A percentile compares a stretch with the other conserved stretches of the same genome.
Evolutionary conservation across 2,329 filamentous ascomycete genomes (phyloP).

Genomic region (Penicillium fuscoglaucum): DNA sequence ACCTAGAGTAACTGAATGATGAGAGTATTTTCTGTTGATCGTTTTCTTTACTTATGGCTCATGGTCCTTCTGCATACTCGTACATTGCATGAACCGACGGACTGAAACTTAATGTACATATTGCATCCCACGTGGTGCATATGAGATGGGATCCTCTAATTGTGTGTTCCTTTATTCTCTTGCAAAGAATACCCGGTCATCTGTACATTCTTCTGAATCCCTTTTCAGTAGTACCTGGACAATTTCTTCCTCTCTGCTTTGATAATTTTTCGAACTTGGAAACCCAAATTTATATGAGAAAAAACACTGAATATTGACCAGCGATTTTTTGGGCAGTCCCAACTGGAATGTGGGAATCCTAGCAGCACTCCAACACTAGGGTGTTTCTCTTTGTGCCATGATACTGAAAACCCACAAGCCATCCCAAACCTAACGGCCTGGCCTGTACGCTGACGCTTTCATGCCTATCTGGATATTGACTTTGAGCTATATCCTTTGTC

Average conservation of each 20-base stretch:
- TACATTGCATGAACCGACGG: not conserved
- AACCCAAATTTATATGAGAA: not conserved
- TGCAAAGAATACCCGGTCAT: not conserved
- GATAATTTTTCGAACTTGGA: not conserved
- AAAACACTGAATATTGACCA: not conserved
- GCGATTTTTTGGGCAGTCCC: not conserved
- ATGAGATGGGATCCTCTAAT: too few species aligned
- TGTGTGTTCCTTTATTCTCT: not conserved
- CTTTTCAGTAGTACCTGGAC: not conserved
- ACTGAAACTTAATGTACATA: not conserved
- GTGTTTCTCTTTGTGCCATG: not conserved
- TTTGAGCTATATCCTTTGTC: not conserved
- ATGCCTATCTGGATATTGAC: not conserved
- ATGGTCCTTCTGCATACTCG: not conserved
- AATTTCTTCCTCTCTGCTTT: too few species aligned
- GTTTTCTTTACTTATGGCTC: not conserved
- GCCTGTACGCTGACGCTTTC: not conserved
- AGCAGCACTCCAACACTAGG: not conserved
- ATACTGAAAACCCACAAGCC: too few species aligned
- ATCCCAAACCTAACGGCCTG: not conserved
- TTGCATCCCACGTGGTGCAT: not conserved
- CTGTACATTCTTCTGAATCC: not conserved
- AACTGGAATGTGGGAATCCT: not conserved
- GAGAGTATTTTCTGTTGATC: slow-evolving; percentile 1
- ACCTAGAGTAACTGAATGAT: not conserved